Evolutionary conservation across 2,329 filamentous ascomycete species (phyloP), one percentile per base, ranked within the genome.

Genomic region (Seiridium cupressi): DNA sequence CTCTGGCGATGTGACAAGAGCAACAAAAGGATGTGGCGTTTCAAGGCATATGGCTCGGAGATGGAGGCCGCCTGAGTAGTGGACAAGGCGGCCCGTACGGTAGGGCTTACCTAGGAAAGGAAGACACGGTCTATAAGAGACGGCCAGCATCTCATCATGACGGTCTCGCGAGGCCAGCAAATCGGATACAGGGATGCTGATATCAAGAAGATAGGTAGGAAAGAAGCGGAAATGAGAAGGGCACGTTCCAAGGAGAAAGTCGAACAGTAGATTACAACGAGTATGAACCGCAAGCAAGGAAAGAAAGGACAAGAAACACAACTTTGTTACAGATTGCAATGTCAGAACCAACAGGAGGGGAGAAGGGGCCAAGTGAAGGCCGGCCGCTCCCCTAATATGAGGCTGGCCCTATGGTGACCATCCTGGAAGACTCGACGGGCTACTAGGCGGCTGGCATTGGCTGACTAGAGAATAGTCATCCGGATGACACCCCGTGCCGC

Each of bases 71-170:
- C 31, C 54, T 47, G 31, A 35, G n/a, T 36, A 36, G 18, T 26
- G 18, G 31, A 31, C 31, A 11, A 13, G 34, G 32, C 8, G 31
- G 34, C 13, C 44, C 42, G n/a, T n/a, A 31, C 5, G 10, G 44
- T 34, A 51, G 31, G 44, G 54, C 72, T 68, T 51, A 74, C 73
- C 72, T 74, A 74, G 67, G 64, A 69, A 64, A 66, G 63, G 63
- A 64, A 60, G 62, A 65, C 66, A 53, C 58, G 61, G 64, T 63
- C 62, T 64, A 64, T 53, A 59, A 63, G 66, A 73, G 67, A 71
- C 57, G 70, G 48, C 72, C 69, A 68, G 68, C 71, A 74, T 73
- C 69, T 72, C 70, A 72, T 60, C 71, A 68, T 70, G 58, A 60
- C 69, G 60, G 59, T 66, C 48, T 51, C 66, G 63, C 67, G 69